Conservation (phyloP, 345 rosid genomes). For the Kandelia obovata region DNA sequence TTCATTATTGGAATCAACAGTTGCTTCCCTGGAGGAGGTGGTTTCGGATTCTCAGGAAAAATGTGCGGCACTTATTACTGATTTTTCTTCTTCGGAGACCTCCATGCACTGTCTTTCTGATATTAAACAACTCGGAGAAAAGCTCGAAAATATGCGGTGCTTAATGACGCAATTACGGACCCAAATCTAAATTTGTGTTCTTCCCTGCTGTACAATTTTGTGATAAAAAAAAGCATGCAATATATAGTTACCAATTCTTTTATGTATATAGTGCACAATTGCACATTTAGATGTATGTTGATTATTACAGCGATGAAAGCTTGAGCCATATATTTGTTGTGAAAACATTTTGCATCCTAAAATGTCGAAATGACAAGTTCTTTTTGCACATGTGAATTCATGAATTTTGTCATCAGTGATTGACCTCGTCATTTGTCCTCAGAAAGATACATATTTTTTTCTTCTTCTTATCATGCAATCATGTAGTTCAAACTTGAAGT, state of each 20-base stretch:
- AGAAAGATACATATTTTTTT: no score
- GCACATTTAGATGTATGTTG: no score
- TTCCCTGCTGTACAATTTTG: conserved; percentile 26
- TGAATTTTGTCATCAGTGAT: no score
- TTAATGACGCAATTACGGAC: conserved; percentile 55
- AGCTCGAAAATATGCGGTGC: conserved; percentile 61
- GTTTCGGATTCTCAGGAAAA: conserved; percentile 55
- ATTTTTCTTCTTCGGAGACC: conserved; percentile 38
- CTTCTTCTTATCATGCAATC: no score
- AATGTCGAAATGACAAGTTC: no score
- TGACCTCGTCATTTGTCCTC: no score
- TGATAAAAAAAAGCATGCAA: conserved; percentile 11
- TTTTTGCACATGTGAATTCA: no score
- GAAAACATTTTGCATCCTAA: no score
- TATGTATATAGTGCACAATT: conserved; percentile 5
- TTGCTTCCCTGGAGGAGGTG: conserved; percentile 71
- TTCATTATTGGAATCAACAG: conserved; percentile 44
- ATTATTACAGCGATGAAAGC: no score
- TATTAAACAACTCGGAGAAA: conserved; percentile 54
- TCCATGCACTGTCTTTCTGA: conserved; percentile 31
- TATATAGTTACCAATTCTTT: conserved; percentile 24
- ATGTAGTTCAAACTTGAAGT: no score
- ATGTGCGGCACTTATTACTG: conserved; percentile 50
- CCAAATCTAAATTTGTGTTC: conserved; percentile 39
- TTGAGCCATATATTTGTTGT: no score